Percentiles rank a stretch among this genome's conserved stretches.
phyloP scores from a whole-genome alignment of 1,284 basidiomycete genomes.

The Fomitopsis pinicola region DNA sequence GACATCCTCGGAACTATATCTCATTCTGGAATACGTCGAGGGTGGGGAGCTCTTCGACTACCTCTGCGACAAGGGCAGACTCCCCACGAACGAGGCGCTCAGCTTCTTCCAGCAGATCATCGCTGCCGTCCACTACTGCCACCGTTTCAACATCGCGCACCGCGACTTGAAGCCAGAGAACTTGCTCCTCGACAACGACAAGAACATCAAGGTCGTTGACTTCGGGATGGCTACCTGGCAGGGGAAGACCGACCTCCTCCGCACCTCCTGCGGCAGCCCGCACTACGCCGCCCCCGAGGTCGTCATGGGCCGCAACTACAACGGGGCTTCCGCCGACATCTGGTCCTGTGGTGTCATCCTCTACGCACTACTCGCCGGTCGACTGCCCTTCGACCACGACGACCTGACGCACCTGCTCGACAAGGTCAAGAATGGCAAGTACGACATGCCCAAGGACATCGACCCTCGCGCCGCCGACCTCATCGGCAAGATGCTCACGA shows the following conservation, averaged over 20 bases:
- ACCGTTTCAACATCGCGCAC: slow-evolving; percentile 96
- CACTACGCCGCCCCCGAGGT: slow-evolving; percentile 99
- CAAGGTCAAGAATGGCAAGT: slow-evolving; percentile 83
- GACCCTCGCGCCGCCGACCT: slow-evolving; percentile 78
- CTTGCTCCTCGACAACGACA: slow-evolving; percentile 78
- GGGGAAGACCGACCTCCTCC: slow-evolving; percentile 62
- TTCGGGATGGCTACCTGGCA: slow-evolving; percentile 99
- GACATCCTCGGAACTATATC: slow-evolving; percentile 84
- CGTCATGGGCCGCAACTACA: slow-evolving; percentile 80
- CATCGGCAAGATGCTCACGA: slow-evolving; percentile 84
- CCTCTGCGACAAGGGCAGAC: slow-evolving; percentile 81
- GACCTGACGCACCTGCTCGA: slow-evolving; percentile 73
- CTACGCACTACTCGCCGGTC: slow-evolving; percentile 87
- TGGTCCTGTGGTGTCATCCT: slow-evolving; percentile 99
- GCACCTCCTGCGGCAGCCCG: slow-evolving; percentile 93
- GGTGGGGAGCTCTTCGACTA: slow-evolving; percentile 98
- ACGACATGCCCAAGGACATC: slow-evolving; percentile 81
- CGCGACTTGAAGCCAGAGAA: slow-evolving; percentile 98
- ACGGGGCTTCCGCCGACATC: slow-evolving; percentile 89
- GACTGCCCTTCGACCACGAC: slow-evolving; percentile 92
- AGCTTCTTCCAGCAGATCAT: slow-evolving; percentile 97
- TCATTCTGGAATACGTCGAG: slow-evolving; percentile 96
- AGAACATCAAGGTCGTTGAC: slow-evolving; percentile 96
- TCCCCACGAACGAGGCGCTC: slow-evolving; percentile 80
- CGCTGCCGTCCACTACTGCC: slow-evolving; percentile 92